Base-by-base conservation (phyloP, 495 filamentous ascomycete genomes). In the Tuber calosporum region DNA sequence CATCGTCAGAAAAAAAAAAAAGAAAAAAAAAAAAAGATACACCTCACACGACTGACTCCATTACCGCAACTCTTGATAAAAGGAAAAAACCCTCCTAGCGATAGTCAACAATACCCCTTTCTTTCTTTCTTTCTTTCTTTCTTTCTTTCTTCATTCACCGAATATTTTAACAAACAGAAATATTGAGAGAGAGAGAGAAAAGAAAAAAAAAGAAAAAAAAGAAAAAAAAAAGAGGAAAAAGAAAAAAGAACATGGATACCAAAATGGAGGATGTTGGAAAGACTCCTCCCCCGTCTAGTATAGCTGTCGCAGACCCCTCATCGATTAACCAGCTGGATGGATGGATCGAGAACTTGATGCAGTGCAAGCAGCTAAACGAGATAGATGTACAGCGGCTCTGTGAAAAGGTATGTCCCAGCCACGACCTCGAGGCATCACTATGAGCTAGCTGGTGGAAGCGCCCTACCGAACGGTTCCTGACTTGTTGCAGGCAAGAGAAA, bases 301-400 rank as follows among this genome's bases (percentile, higher is more conserved):
- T 92, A 80, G 89, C 91, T 76, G 85, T 87, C 36, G 86, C 88
- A 68, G 96, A 98, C 83, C 90, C 96, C 15, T 88, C 92, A 43
- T 91, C 93, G 73, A 95, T 97, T 85, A 90, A 93, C 45, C 96
- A 93, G 45, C 85, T 98, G 53, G 95, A 99, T 83, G 93, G 94
- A 77, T 99, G 95, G 95, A 99, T 99, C 82, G 94, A 96, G 86
- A 95, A 88, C 84, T 85, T 99, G 85, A 99, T 99, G 95, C 90
- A 85, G 82, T 99, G 95, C 90, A 99, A 99, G 84, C 96, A 97
- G 86, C 87, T 99, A 83, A 88, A 91, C 71, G 95, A 99, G 86
- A 86, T 88, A 40, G 96, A 99, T 83, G 95, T 99, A 74, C 93
- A 96, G 84, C 90, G 93, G 81, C 88, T 99, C 81, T 99, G 95